phyloP scores from a whole-genome alignment of 345 rosid genomes.

The Anacardium occidentale region DNA sequence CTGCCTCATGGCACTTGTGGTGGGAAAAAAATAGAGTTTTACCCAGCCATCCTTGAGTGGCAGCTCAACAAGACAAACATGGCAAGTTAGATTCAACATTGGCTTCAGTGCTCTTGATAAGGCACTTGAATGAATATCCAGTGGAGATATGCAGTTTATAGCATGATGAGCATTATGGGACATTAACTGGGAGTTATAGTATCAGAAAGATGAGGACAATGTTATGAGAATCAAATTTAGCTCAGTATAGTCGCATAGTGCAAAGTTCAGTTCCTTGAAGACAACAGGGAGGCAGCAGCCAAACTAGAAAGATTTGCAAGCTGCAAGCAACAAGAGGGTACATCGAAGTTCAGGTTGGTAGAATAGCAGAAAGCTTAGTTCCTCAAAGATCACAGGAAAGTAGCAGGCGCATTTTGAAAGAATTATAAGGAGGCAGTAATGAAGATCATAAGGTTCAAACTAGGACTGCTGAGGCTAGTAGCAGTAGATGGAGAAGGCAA shows the following conservation, averaged over 20 bases:
- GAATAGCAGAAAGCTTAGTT: neutral
- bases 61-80: neutral
- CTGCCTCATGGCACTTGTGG: neutral
- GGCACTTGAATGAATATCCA: neutral
- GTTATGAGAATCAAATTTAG: neutral
- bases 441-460: neutral
- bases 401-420: neutral
- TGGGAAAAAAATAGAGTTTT: neutral
- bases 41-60: neutral
- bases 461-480: neutral
- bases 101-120: neutral
- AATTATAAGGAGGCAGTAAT: neutral
- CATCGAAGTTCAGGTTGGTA: neutral
- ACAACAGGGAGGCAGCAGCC: neutral
- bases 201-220: neutral
- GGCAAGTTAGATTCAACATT: neutral
- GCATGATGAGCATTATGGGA: neutral
- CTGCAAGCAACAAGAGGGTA: neutral
- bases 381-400: neutral
- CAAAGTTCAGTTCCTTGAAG: neutral
- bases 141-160: neutral
- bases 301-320: neutral
- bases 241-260: neutral
- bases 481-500: neutral
- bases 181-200: neutral